Evolutionary conservation across 768 basidiomycete species (phyloP).

Genomic region (Lactarius deliciosus): DNA sequence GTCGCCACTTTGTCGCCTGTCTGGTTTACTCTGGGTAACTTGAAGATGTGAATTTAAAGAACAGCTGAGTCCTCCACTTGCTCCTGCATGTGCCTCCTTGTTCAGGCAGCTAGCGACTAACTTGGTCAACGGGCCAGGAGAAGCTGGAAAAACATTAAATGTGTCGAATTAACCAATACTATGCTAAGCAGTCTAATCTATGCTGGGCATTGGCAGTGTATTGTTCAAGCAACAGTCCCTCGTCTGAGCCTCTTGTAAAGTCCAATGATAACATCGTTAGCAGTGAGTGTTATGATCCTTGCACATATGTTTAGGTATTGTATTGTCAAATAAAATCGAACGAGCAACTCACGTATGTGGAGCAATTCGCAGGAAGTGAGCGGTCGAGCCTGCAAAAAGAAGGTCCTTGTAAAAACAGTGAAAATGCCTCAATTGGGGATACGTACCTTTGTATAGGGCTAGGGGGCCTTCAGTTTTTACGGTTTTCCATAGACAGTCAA

Average conservation of each 20-base stretch:
- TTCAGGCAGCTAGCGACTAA: neutral
- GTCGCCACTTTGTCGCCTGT: too few species aligned
- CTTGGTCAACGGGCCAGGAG: constrained; percentile 1
- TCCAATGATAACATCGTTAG: constrained; percentile 75
- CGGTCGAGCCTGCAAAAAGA: constrained; percentile 70
- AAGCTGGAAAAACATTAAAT: neutral
- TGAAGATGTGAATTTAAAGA: too few species aligned
- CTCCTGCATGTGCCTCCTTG: too few species aligned
- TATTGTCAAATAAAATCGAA: constrained; percentile 10
- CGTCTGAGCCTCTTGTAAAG: constrained; percentile 53
- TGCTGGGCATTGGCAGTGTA: neutral
- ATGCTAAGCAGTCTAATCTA: neutral
- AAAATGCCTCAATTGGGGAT: neutral
- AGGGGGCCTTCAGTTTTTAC: constrained; percentile 82
- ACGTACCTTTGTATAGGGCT: constrained; percentile 93
- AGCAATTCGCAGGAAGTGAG: constrained; percentile 89
- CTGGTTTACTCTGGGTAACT: too few species aligned
- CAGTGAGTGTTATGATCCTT: constrained; percentile 88
- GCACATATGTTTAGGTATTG: neutral
- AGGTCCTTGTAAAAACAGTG: neutral
- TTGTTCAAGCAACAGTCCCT: constrained; percentile 26
- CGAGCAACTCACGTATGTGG: constrained; percentile 73
- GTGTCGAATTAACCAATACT: neutral
- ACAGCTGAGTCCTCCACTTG: too few species aligned
- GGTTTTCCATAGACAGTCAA: constrained; percentile 98